phyloP scores from a whole-genome alignment of 2,329 filamentous ascomycete species.

The Lojkania enalia region DNA sequence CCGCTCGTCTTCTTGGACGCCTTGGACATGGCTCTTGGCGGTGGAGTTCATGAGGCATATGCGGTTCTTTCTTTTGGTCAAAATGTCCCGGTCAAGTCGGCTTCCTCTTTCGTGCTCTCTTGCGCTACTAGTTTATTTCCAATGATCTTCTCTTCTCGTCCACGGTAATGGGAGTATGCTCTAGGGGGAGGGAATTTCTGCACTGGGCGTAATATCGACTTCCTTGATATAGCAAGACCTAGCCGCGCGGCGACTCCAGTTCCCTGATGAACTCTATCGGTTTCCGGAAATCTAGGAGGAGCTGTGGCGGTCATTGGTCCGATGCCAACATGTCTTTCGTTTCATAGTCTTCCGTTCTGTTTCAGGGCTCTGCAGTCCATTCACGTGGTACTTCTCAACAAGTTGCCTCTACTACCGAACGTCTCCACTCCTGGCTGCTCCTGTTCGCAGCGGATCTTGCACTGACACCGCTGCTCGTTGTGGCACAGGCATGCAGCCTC shows the following conservation, averaged over 20 bases:
- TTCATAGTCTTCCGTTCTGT: conserved; percentile 29
- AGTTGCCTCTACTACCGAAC: conserved; percentile 16
- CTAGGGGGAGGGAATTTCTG: conserved; percentile 15
- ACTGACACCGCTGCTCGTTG: conserved; percentile 22
- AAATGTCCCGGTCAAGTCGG: conserved; percentile 19
- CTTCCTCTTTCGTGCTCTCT: conserved; percentile 17
- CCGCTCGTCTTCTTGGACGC: conserved; percentile 34
- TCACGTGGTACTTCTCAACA: conserved; percentile 30
- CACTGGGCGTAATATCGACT: conserved; percentile 26
- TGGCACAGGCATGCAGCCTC: conserved; percentile 32
- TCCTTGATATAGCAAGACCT: conserved; percentile 27
- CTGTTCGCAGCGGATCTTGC: conserved; percentile 24
- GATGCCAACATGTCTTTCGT: conserved; percentile 23
- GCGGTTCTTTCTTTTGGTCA: conserved; percentile 21
- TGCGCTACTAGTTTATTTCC: conserved; percentile 12
- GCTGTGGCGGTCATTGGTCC: conserved; percentile 26
- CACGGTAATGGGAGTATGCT: conserved; percentile 16
- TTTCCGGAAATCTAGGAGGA: conserved; percentile 16
- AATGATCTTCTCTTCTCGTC: conserved; percentile 11
- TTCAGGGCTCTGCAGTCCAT: conserved; percentile 30
- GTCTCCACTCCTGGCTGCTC: conserved; percentile 19
- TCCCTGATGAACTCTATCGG: conserved; percentile 21
- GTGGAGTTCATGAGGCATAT: conserved; percentile 25
- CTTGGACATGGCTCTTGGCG: conserved; percentile 28
- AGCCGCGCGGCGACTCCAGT: conserved; percentile 22